Evolutionary conservation across 495 filamentous ascomycete species (phyloP), one percentile per base, ranked within the genome.

Genomic region (Pseudoneurospora amorphoporcata): DNA sequence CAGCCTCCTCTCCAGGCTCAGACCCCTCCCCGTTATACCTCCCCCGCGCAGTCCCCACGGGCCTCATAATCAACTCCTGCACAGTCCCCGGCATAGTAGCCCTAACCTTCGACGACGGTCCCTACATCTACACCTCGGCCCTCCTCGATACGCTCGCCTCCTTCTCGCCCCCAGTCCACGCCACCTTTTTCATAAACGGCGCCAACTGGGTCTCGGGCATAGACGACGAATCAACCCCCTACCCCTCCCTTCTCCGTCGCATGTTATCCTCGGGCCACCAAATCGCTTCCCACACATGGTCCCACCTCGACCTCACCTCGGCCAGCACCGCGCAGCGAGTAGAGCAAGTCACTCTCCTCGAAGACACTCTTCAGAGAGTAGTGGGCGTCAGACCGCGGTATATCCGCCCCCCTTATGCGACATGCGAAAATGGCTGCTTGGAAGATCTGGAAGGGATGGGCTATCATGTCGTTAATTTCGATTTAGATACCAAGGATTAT

Each of bases 181-280:
- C 88, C 3, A 92, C 91, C 14, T 93, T 93, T 79, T 93, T 92
- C 79, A 79, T 93, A 75, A 91, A 88, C 43, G 91, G 90, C 9
- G 86, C 88, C 81, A 92, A 92, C 78, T 87, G 86, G 71, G 85
- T 84, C 68, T 89, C 88, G 68, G 86, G 84, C 3, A 89, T 91
- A 58, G 75, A 74, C 43, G 75, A 80, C 35, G 77, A 78, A 4
- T 78, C 84, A 8, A 83, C 85, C 0, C 74, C 75, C 0, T 82
- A 76, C 75, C 74, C 76, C 12, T 53, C 29, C 4, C 72, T 74
- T 2, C 72, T 82, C n/a, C 76, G 72, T 8, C 78, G 81, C 12
- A 82, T 82, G 74, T 39, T 73, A 35, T 9, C 2, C 41, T 69
- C 74, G 12, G 77, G 78, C 2, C 81, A 82, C 71, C 81, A 82